phyloP scores from a whole-genome alignment of 2,329 filamentous ascomycete species.

The Sporothrix inflata region DNA sequence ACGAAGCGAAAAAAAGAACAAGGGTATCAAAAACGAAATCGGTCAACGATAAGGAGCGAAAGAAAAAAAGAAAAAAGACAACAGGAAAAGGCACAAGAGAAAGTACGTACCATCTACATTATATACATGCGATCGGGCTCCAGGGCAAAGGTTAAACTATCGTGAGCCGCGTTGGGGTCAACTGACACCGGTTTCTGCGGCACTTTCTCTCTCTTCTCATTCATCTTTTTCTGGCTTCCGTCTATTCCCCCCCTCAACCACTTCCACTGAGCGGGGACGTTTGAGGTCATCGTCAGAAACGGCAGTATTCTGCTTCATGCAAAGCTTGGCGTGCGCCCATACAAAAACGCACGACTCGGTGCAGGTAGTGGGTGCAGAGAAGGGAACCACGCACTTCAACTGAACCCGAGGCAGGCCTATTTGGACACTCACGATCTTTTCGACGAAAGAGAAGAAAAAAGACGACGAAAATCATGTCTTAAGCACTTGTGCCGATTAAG shows the following conservation, averaged over 20 bases:
- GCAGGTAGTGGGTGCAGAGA: neutral
- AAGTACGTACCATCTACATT: neutral
- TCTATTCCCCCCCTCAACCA: too few relatives aligned
- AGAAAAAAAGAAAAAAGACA: neutral
- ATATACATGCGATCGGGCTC: neutral
- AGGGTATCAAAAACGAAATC: constrained; percentile 10
- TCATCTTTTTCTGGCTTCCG: neutral
- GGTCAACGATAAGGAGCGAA: constrained; percentile 19
- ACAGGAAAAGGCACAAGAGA: neutral
- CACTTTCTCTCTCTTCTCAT: neutral
- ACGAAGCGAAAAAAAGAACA: constrained; percentile 9
- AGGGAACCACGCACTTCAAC: neutral
- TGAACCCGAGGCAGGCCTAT: neutral
- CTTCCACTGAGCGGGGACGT: constrained; percentile 16
- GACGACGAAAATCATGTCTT: neutral
- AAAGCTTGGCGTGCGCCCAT: constrained; percentile 24
- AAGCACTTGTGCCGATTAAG: neutral
- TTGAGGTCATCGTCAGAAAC: constrained; percentile 29
- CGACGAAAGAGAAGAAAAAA: neutral
- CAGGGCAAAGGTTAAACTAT: neutral
- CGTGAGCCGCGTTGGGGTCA: constrained; percentile 6
- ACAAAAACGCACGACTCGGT: neutral
- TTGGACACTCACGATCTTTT: neutral
- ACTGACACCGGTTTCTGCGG: neutral
- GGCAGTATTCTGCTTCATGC: constrained; percentile 26